Conservation (phyloP, 768 basidiomycete genomes). For the Auricularia auricula-judae region DNA sequence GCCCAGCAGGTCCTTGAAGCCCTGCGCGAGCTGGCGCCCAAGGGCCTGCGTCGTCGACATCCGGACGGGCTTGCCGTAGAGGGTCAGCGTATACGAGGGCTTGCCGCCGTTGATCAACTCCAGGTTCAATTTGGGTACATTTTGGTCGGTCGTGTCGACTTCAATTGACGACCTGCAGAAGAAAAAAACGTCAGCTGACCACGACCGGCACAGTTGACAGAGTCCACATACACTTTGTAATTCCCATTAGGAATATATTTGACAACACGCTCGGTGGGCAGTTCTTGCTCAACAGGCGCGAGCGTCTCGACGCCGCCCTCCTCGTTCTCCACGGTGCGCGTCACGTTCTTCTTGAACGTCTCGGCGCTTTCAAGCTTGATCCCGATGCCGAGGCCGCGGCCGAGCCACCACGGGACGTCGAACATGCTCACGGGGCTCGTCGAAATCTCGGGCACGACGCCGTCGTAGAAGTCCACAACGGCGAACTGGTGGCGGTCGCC, state of each 20-base stretch:
- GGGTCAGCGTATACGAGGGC: conserved; percentile 38
- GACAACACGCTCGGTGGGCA: conserved; percentile 43
- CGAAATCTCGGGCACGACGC: conserved; percentile 48
- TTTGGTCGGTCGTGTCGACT: conserved; percentile 47
- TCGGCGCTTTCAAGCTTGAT: conserved; percentile 3
- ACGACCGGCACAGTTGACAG: not conserved
- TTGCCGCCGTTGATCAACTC: conserved; percentile 52
- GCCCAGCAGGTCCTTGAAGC: conserved; percentile 44
- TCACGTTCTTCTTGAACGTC: conserved; percentile 23
- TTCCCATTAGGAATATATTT: conserved; percentile 57
- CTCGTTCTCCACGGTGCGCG: conserved; percentile 19
- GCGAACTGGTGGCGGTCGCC: conserved; percentile 79
- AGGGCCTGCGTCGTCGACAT: conserved; percentile 32
- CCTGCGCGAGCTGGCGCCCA: conserved; percentile 34
- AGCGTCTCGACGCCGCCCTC: conserved; percentile 11
- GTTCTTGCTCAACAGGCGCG: conserved; percentile 16
- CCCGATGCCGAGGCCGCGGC: not conserved
- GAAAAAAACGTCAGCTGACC: too few species aligned
- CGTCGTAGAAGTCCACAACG: conserved; percentile 45
- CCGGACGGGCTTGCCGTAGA: conserved; percentile 37
- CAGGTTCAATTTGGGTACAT: conserved; percentile 40
- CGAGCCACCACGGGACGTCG: conserved; percentile 35
- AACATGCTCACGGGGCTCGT: conserved; percentile 64
- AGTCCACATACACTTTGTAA: conserved; percentile 43
- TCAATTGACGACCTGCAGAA: conserved; percentile 50